Evolutionary conservation across 2,329 filamentous ascomycete genomes (phyloP), one percentile per base, ranked within the genome.

Genomic region (Blumeria hordei): DNA sequence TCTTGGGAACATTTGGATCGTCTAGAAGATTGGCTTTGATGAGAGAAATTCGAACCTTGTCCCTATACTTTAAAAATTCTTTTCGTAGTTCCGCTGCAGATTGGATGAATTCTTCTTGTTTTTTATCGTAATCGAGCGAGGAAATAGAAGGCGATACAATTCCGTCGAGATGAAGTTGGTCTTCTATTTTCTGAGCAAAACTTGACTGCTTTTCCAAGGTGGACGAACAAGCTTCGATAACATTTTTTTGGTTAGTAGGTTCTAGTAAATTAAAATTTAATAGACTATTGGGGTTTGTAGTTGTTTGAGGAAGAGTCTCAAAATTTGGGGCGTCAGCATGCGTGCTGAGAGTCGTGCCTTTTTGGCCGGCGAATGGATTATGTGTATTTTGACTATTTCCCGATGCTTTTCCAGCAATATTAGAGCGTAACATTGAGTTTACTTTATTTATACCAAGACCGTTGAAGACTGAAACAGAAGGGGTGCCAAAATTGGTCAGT

Each of bases 1-100:
- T 73, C 62, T 79, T 78, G 55, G 74, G 74, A 60, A 78, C 75
- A 35, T 80, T 74, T 2, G 79, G 79, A 59, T 83, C 77, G 64
- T 83, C 80, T 55, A 83, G 77, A 7, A 81, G 67, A 10, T 74
- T 75, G 12, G 73, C 76, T 57, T 72, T 74, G 55, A 79, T 77
- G 44, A 83, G 66, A 3, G 74, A 75, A 12, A 69, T 69, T 53
- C 79, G 74, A 7, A 74, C 77, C 58, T 71, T 73, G 55, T 70
- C 70, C 55, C 78, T 72, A 59, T 81, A 81, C 10, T 67, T 67
- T 58, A 77, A 78, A 63, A 75, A 76, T 16, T 55, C 16, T 16
- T 14, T 39, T 12, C 44, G 18, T 41, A 55, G 39, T 9, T 50
- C 41, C 16, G 44, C n/a, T 16, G 44, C 54, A 7, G 44, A 32